Evolutionary conservation across 163 green algal genomes (phyloP).

Genomic region (Prototheca cutis): DNA sequence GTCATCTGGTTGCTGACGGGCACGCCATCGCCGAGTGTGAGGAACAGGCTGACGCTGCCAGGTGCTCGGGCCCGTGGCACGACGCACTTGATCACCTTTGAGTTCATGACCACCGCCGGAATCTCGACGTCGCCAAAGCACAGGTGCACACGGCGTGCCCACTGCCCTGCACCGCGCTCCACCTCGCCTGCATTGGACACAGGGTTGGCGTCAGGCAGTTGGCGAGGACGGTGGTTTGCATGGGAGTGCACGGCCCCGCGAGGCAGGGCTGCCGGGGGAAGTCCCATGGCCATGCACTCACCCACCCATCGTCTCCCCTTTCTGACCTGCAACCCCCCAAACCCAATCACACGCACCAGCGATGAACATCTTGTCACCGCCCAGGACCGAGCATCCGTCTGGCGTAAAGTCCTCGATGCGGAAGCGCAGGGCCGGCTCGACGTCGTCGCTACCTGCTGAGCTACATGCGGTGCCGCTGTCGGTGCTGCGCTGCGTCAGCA

Average conservation of each 20-base stretch:
- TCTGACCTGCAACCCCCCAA: too few relatives aligned
- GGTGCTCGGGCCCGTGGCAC: neutral
- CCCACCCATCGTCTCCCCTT: too few relatives aligned
- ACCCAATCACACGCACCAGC: too few relatives aligned
- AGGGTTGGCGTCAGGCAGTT: too few relatives aligned
- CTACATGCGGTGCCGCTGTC: too few relatives aligned
- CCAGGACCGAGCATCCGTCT: neutral
- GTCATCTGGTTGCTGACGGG: neutral
- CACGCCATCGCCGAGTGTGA: conserved; percentile 2
- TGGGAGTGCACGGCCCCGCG: too few relatives aligned
- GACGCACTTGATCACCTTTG: neutral
- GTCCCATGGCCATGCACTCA: too few relatives aligned
- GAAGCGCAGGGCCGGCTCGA: neutral
- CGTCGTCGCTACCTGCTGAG: neutral
- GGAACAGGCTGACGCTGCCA: neutral
- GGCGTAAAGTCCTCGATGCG: conserved; percentile 1
- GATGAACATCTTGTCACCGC: conserved; percentile 2
- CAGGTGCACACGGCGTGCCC: neutral
- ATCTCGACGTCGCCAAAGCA: neutral
- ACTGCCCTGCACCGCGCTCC: neutral
- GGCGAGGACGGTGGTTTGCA: too few relatives aligned
- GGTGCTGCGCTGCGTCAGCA: too few relatives aligned
- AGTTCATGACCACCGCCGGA: neutral
- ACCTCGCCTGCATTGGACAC: too few relatives aligned
- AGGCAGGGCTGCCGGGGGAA: too few relatives aligned